Evolutionary conservation across 257 asterid genomes (phyloP), one percentile per base, ranked within the genome.

Genomic region (Henckelia pumila): DNA sequence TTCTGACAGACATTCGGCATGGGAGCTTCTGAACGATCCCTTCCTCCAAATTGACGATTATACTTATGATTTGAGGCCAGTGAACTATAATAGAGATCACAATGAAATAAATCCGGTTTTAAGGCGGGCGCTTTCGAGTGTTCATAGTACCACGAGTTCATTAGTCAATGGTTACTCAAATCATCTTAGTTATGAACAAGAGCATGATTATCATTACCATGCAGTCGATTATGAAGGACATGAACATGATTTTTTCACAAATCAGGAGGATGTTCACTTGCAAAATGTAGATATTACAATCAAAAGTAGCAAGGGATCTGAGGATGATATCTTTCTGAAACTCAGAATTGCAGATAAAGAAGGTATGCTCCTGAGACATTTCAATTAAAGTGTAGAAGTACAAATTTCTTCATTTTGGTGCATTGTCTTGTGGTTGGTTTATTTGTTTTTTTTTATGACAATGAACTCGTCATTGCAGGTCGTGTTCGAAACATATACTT

Each of bases 401-500:
- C 6, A 20, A 24, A 8, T 33, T 33, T 33, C 13, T 33, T 7
- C 40, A 33, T 9, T 8, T 33, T 8, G 35, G 35, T 6, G 35
- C 35, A 30, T 30, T 30, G 1, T 30, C 7, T 30, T 30, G 35
- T n/a, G 35, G 35, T 8, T 8, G 35, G 8, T 30, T 30, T 30
- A 30, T 30, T 25, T 10, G 56, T 25, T 22, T 52, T 64, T 58
- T 14, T 35, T 23, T 3, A 29, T 55, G 47, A 30, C 33, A 61
- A 14, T 59, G 62, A 47, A 16, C 68, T 61, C 63, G 67, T 22
- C 30, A 19, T 63, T 75, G 61, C 87, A 92, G 98, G 95, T 23
- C 90, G 79, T n/a, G 77, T 84, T 7, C 82, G 98, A 32, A 92
- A 89, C 53, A 92, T 92, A 26, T 87, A 89, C 79, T 92, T 92